These are phyloP conservation scores for Tetracentron sinense DNA, from an alignment of 164 flowering plant genomes.

Conservation along the genomic window DNA sequence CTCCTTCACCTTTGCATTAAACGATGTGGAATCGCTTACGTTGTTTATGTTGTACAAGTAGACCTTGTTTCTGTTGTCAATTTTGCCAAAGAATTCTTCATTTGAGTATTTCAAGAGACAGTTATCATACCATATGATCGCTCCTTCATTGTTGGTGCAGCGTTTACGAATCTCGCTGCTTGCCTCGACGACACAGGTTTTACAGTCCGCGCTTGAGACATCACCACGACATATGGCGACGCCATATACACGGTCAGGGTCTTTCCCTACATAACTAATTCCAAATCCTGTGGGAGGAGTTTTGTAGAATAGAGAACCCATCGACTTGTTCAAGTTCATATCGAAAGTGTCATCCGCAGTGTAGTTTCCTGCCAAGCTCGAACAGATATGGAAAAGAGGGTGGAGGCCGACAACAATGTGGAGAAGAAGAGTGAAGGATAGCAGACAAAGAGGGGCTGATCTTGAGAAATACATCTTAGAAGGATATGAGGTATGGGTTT, in stretches of 20 bases:
- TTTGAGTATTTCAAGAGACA: conserved; percentile 42
- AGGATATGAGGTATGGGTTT: background rate
- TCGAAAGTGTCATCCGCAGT: conserved; percentile 12
- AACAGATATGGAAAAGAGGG: conserved; percentile 28
- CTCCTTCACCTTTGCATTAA: too few relatives aligned
- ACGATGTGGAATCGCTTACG: conserved; percentile 27
- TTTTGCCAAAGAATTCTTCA: conserved; percentile 30
- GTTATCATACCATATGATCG: conserved; percentile 39
- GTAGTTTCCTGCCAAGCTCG: conserved; percentile 13
- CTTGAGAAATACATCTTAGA: conserved; percentile 5
- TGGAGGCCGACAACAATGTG: conserved; percentile 8
- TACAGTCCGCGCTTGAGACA: conserved; percentile 24
- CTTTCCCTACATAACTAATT: conserved; percentile 4
- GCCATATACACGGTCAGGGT: conserved; percentile 13
- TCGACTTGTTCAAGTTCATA: conserved; percentile 24
- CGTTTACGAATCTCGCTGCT: conserved; percentile 17
- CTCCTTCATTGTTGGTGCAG: conserved; percentile 35
- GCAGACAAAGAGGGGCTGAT: conserved; percentile 9
- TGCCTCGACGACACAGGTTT: conserved; percentile 30
- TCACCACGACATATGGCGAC: conserved; percentile 51
- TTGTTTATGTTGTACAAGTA: conserved; percentile 27
- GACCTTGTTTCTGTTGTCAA: too few relatives aligned
- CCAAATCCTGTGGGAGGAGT: conserved; percentile 30
- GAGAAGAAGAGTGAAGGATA: conserved; percentile 18
- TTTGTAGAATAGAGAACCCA: conserved; percentile 18